These are phyloP conservation scores for Talaromyces sp. DNA, from an alignment of 2,329 filamentous ascomycete genomes.

Conservation along the genomic window DNA sequence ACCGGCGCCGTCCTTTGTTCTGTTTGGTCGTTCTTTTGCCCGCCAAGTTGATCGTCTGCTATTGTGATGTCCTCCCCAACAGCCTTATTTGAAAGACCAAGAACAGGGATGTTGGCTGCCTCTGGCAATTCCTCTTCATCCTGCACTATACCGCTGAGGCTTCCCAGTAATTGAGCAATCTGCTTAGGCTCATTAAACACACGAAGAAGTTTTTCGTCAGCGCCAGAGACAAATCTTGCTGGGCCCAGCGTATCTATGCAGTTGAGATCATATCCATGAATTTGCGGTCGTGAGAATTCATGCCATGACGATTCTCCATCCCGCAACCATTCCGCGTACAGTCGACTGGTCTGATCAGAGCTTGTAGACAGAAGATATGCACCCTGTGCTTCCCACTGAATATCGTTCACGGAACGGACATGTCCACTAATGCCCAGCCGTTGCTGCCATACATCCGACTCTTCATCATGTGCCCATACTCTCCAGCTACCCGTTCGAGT, in stretches of 20 bases:
- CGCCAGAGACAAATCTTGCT: conserved; percentile 83
- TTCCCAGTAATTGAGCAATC: conserved; percentile 70
- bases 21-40: conserved; percentile 20
- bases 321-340: conserved; percentile 75
- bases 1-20: conserved; percentile 23
- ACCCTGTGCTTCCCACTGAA: conserved; percentile 80
- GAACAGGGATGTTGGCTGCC: conserved; percentile 88
- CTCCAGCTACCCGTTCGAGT: conserved; percentile 93
- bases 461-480: conserved; percentile 66
- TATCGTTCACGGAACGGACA: conserved; percentile 72
- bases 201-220: conserved; percentile 95
- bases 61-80: conserved; percentile 51
- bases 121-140: conserved; percentile 62
- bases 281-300: conserved; percentile 91
- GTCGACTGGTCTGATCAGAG: conserved; percentile 85
- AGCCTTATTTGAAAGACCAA: conserved; percentile 95
- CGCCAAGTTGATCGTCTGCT: conserved; percentile 32
- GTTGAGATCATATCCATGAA: conserved; percentile 97
- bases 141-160: conserved; percentile 60
- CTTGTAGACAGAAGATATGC: conserved; percentile 85
- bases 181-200: conserved; percentile 88
- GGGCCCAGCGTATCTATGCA: conserved; percentile 75
- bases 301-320: conserved; percentile 68
- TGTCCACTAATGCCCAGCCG: conserved; percentile 78
- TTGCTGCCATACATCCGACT: conserved; percentile 70